phyloP scores from a whole-genome alignment of 129 eudicot species.

The Oenanthe sinensis region DNA sequence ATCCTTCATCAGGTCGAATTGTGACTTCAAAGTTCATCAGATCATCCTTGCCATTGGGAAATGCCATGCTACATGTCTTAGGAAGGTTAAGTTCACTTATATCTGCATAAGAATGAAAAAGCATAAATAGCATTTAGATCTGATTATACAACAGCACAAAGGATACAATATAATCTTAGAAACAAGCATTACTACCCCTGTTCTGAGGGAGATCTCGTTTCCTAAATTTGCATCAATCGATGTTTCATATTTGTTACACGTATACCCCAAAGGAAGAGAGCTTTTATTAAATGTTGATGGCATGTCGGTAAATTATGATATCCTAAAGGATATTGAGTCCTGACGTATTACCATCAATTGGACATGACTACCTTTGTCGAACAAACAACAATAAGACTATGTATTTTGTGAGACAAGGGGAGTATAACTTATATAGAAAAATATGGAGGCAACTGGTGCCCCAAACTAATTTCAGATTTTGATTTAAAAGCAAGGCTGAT shows the following conservation, averaged over 20 bases:
- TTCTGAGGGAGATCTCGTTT: background rate
- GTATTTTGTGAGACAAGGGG: too few relatives aligned
- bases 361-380: background rate
- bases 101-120: slow-evolving; percentile 12
- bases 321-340: background rate
- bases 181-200: background rate
- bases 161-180: background rate
- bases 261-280: background rate
- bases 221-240: background rate
- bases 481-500: background rate
- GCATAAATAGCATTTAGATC: background rate
- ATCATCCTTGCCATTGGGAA: slow-evolving; percentile 30
- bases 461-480: background rate
- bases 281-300: background rate
- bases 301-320: background rate
- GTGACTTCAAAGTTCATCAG: slow-evolving; percentile 37
- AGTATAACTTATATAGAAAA: background rate
- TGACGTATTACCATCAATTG: background rate
- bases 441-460: background rate
- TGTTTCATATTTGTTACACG: background rate
- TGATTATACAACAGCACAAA: background rate
- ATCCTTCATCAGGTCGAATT: slow-evolving; percentile 35
- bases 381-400: background rate
- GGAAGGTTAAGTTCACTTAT: slow-evolving; percentile 30
- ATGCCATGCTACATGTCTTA: slow-evolving; percentile 20